Evolutionary conservation across 257 asterid genomes (phyloP), one percentile per base, ranked within the genome.

Genomic region (Forsythia viridissima): DNA sequence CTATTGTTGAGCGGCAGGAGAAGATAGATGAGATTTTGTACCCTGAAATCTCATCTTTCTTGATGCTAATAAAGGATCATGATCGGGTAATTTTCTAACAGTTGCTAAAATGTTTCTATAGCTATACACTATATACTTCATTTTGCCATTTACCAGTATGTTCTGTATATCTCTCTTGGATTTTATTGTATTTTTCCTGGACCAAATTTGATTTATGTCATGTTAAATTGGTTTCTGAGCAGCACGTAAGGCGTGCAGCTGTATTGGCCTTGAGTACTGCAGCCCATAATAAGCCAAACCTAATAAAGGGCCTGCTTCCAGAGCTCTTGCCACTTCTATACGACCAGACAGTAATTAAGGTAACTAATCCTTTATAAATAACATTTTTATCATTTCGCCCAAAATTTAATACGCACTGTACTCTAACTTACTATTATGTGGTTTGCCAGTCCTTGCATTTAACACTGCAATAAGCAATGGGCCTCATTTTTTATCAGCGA

Each of bases 181-280:
- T 51, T 55, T 66, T 16, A 48, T 61, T 38, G 37, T 61, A 7
- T 59, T 20, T 57, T 57, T 18, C 66, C 66, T 67, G 43, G 70
- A 13, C 68, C 43, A 36, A 65, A 79, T 63, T 43, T 44, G 55
- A 61, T 43, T 40, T 78, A 71, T 80, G 73, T 78, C 72, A 63
- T 63, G 57, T 61, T 80, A 77, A 80, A 70, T 79, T 81, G 81
- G 42, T 85, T 44, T 61, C 79, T 84, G 81, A 84, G 82, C 97
- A 96, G 99, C 98, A 93, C 80, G 99, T 93, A 81, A 91, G 99
- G 86, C 99, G 99, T 71, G 98, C 99, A 10, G 96, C 99, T 80
- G 99, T 96, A 69, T 80, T 96, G 89, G 99, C 98, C 82, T 89
- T 92, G 92, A 96, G 92, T 80, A 96, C 98, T 21, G 98, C 99